Base-by-base conservation (phyloP, 2,329 filamentous ascomycete species). In the Cytospora chrysosperma region DNA sequence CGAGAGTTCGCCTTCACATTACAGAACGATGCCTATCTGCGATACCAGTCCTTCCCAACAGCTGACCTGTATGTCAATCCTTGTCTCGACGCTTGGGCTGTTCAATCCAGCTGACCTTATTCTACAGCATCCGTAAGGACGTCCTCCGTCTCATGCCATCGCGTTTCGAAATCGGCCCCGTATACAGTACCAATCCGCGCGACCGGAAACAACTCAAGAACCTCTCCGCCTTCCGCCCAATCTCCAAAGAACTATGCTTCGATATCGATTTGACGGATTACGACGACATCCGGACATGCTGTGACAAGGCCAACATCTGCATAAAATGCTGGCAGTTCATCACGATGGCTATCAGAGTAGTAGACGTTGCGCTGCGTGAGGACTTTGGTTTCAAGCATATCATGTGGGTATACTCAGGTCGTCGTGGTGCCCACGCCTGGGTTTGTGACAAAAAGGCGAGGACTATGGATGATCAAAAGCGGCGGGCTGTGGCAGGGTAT, bases 181-280 rank as follows among this genome's bases (percentile, higher is more conserved):
- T 97, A 56, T 99, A 99, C 79, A 92, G 85, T 59, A 90, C 93
- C 54, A 97, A 98, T 74, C 95, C 95, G 0, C 89, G 93, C 70
- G 95, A 99, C 71, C 88, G 94, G 72, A 99, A 98, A 78, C 89
- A 89, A 0, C 77, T 98, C 37, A 87, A 89, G 59, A 94, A 93
- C 75, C 85, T 88, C 40, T 86, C 87, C 55, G 87, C 91, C 10
- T 97, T 99, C 79, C 90, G 89, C 67, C 94, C 95, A 0, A 76
- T 97, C 34, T 85, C 91, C 62, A 99, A 99, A 75, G 95, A 99
- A 75, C 81, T 99, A 47, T 97, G 97, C 70, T 98, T 99, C 76
- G 95, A 99, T 89, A 98, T 99, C 71, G 95, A 99, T 85, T 85
- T 99, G 85, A 98, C 95, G 61, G 95, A 98, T 78, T 99, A 99